Conservation (phyloP, 345 rosid species). For the Eucalyptus tenuipes region DNA sequence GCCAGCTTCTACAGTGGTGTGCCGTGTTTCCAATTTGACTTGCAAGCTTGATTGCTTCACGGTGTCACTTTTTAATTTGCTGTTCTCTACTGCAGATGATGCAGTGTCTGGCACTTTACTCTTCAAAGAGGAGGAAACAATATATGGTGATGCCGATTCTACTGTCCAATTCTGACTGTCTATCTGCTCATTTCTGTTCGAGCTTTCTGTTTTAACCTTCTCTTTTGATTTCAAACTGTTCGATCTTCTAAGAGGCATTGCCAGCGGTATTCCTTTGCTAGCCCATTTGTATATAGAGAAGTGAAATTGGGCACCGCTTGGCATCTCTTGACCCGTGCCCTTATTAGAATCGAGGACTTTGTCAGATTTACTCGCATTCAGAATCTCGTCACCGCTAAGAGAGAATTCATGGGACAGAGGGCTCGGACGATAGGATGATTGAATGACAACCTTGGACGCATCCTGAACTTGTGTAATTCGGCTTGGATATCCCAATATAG, state of each 20-base stretch:
- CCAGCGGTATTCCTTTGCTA: conserved; percentile 49
- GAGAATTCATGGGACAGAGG: conserved; percentile 16
- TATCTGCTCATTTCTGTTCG: conserved; percentile 10
- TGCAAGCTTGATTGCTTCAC: neutral
- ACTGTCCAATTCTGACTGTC: neutral
- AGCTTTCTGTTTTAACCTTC: conserved; percentile 21
- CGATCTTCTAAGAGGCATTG: conserved; percentile 25
- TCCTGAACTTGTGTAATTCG: conserved; percentile 11
- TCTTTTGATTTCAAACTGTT: conserved; percentile 23
- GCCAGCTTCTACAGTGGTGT: conserved; percentile 2
- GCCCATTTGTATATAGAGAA: conserved; percentile 97
- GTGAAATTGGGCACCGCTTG: conserved; percentile 37
- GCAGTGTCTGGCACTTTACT: neutral
- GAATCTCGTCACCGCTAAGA: conserved; percentile 2
- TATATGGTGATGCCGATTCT: neutral
- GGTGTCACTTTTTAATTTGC: neutral
- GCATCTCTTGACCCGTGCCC: conserved; percentile 9
- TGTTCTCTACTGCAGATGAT: neutral
- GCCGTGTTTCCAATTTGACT: neutral
- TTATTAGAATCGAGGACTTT: conserved; percentile 8
- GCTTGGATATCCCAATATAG: conserved; percentile 39
- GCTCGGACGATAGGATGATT: conserved; percentile 5
- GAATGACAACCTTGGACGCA: conserved; percentile 4
- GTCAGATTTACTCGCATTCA: conserved; percentile 2
- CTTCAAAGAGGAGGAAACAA: neutral